Percentiles rank a stretch among this genome's conserved stretches.
phyloP scores from a whole-genome alignment of 129 eudicot genomes.

The Pseudognaphalium luteoalbum region DNA sequence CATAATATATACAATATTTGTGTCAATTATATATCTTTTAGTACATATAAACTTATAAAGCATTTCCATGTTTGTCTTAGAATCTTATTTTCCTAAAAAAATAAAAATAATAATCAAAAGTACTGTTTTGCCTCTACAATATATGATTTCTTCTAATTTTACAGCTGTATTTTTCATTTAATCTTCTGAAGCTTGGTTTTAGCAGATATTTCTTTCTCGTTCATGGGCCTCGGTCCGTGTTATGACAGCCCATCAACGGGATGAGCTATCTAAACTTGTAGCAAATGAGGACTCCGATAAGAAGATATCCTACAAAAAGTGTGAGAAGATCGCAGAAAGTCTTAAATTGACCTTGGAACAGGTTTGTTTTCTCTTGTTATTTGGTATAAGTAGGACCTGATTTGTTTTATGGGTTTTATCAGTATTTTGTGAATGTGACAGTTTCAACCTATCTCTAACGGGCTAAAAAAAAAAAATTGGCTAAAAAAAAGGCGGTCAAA shows the following conservation, averaged over 20 bases:
- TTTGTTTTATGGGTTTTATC: conserved; percentile 13
- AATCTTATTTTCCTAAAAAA: not conserved
- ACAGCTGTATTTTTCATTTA: conserved; percentile 2
- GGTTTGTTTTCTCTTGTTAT: conserved; percentile 51
- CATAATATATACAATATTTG: too few species aligned
- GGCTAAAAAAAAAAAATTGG: not conserved
- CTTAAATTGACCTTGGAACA: conserved; percentile 83
- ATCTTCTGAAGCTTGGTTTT: conserved; percentile 14
- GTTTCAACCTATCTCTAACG: not conserved
- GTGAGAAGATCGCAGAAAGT: conserved; percentile 70
- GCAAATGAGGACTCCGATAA: conserved; percentile 43
- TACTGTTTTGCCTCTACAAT: not conserved
- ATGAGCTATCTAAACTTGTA: conserved; percentile 65
- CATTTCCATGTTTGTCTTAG: not conserved
- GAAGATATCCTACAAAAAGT: conserved; percentile 65
- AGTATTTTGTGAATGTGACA: not conserved
- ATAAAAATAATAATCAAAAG: not conserved
- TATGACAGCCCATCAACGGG: conserved; percentile 85
- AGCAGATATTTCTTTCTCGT: conserved; percentile 58
- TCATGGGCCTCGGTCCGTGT: conserved; percentile 80
- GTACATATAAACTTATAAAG: not conserved
- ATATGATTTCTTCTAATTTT: conserved; percentile 2
- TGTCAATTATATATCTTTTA: not conserved
- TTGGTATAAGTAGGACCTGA: conserved; percentile 15
- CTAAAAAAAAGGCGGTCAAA: not conserved